Conservation (phyloP, 192 early-diverging fungal genomes). For the Phycomyces blakesleeanus region DNA sequence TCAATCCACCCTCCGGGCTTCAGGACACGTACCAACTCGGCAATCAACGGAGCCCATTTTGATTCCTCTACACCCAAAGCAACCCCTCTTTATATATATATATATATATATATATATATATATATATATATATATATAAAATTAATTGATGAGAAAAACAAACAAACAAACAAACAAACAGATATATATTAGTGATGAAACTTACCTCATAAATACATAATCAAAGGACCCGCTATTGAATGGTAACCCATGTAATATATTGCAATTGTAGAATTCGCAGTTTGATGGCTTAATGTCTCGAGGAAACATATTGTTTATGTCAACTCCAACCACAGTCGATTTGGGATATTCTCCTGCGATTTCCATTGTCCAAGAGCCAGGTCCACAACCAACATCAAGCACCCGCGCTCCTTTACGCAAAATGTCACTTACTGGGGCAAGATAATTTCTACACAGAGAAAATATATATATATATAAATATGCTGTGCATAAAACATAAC, state of each 20-base stretch:
- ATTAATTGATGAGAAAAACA: neutral
- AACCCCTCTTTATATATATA: slow-evolving; percentile 22
- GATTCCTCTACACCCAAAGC: slow-evolving; percentile 29
- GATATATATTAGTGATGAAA: neutral
- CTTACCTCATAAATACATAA: slow-evolving; percentile 45
- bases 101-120: slow-evolving; percentile 4
- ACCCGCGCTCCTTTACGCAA: slow-evolving; percentile 32
- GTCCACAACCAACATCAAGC: slow-evolving; percentile 40
- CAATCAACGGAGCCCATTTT: slow-evolving; percentile 37
- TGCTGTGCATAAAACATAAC: neutral
- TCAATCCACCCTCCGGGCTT: slow-evolving; percentile 54
- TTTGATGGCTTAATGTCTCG: slow-evolving; percentile 31
- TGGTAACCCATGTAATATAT: slow-evolving; percentile 27
- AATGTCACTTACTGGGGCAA: slow-evolving; percentile 35
- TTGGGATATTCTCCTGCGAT: slow-evolving; percentile 41
- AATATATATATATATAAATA: neutral
- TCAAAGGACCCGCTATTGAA: slow-evolving; percentile 48
- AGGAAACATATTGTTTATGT: slow-evolving; percentile 30
- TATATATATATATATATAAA: neutral
- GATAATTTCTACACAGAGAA: slow-evolving; percentile 32
- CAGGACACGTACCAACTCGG: slow-evolving; percentile 41
- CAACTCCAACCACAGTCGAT: slow-evolving; percentile 34
- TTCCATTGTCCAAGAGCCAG: slow-evolving; percentile 39
- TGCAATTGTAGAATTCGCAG: slow-evolving; percentile 30
- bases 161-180: neutral